Evolutionary conservation across 257 asterid species (phyloP).

Genomic region (Plantago elongata): DNA sequence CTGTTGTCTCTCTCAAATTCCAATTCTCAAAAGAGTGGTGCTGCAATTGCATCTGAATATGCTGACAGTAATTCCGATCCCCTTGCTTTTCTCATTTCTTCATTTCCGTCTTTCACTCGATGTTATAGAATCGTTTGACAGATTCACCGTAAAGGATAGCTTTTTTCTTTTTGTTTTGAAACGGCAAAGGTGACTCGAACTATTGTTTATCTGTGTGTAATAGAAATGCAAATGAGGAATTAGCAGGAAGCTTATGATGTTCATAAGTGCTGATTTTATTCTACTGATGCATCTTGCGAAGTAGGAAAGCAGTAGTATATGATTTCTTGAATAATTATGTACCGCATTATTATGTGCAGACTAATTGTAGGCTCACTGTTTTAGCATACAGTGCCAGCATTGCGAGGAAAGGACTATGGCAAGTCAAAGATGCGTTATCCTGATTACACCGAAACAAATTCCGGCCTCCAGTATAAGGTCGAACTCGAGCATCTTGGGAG

Average conservation of each 20-base stretch:
- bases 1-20: slow-evolving; percentile 34
- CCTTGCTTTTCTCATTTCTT: slow-evolving; percentile 5
- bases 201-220: too few relatives aligned
- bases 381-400: slow-evolving; percentile 90
- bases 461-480: slow-evolving; percentile 98
- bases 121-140: neutral
- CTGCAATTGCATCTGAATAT: slow-evolving; percentile 58
- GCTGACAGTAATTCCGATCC: slow-evolving; percentile 65
- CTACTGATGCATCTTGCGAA: too few relatives aligned
- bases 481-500: slow-evolving; percentile 30
- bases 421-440: slow-evolving; percentile 89
- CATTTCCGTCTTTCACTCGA: neutral
- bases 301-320: too few relatives aligned
- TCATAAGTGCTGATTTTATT: too few relatives aligned
- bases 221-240: too few relatives aligned
- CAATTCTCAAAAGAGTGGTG: slow-evolving; percentile 9
- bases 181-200: too few relatives aligned
- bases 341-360: slow-evolving; percentile 54
- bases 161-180: too few relatives aligned
- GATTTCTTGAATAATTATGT: slow-evolving; percentile 7
- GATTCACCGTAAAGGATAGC: too few relatives aligned
- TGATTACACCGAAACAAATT: slow-evolving; percentile 73
- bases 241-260: too few relatives aligned
- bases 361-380: slow-evolving; percentile 66
- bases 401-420: slow-evolving; percentile 96